Evolutionary conservation across 345 rosid species (phyloP), one percentile per base, ranked within the genome.

Genomic region (Corymbia maculata): DNA sequence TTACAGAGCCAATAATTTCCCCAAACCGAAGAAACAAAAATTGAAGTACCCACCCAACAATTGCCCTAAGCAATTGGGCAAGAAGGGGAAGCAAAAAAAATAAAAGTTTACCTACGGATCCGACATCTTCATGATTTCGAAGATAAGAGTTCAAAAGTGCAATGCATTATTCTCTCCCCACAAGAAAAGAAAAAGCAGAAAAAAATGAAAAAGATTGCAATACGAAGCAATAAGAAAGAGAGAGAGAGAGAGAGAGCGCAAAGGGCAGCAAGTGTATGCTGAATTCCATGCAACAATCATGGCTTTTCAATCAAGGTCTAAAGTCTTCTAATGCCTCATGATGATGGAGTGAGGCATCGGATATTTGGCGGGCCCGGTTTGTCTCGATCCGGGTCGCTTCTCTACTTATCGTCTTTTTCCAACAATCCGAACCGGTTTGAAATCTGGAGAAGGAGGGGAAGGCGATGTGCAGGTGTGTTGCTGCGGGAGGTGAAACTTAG

Each of bases 241-340:
- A 75, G 89, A 86, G 82, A 91, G 49, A 21, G 90, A 84, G 87
- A 87, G 86, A 89, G 91, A 92, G 89, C 85, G 88, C 79, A 88
- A 75, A 75, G 84, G 47, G 84, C 84, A 75, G 84, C 84, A 75
- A 36, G 49, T 21, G 12, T 90, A 86, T 79, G 91, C 93, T 93
- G 98, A 97, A 95, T 96, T 97, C 99, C 97, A 96, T 95, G 98
- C 95, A 94, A 92, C 87, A 93, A 97, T 97, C 92, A 97, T 97
- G 93, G 95, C 97, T 84, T 88, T 61, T 92, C 94, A 92, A 92
- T 95, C 98, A 94, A 93, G 88, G 93, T 90, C 91, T 91, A 90
- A 93, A 91, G 90, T 90, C 96, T 94, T 92, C 94, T 82, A 92
- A 90, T 75, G 86, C 90, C 87, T 94, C 92, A 96, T 97, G 91